Evolutionary conservation across 768 basidiomycete genomes (phyloP), one percentile per base, ranked within the genome.

Genomic region (Floccularia luteovirens): DNA sequence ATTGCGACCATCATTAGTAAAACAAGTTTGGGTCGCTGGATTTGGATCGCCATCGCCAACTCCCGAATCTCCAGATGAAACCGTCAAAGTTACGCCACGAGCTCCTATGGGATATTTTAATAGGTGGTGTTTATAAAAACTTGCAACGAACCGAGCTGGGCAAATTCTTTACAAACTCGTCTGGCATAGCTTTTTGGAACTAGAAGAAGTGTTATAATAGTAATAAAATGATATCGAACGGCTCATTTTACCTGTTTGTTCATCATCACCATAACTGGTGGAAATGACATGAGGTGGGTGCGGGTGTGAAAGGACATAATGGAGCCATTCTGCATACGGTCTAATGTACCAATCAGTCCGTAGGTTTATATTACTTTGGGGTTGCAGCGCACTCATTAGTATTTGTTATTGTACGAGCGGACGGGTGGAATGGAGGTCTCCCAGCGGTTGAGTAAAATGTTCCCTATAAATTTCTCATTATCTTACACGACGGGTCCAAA

Each of bases 251-350:
- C 80, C 74, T 21, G 81, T 77, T 52, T 82, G 82, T 41, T 88
- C 85, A 43, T 75, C 70, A 34, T 87, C 83, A 3, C 70, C 79
- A 51, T 87, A 87, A 46, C 79, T 82, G 0, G 80, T 85, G 0
- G 81, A 81, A 28, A 88, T 82, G 4, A 74, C 64, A 45, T 74
- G 69, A 11, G 82, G 80, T 2, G 70, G 55, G 27, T 62, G 52
- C 7, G 58, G 37, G n/a, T 73, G 68, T 10, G 46, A 48, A 0
- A 74, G 58, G n/a, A 84, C 52, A 42, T 70, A 78, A 30, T 79
- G 66, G 12, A 87, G 58, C 83, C 83, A 86, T 43, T 50, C 49
- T 8, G 45, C 41, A 35, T 53, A 53, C 6, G 54, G 52, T 27
- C 48, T 16, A 37, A 19, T 11, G 20, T 38, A 38, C 5, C 5